Evolutionary conservation across 108 stramenopile genomes (phyloP).

Genomic region (Aurantiochytrium sp.): DNA sequence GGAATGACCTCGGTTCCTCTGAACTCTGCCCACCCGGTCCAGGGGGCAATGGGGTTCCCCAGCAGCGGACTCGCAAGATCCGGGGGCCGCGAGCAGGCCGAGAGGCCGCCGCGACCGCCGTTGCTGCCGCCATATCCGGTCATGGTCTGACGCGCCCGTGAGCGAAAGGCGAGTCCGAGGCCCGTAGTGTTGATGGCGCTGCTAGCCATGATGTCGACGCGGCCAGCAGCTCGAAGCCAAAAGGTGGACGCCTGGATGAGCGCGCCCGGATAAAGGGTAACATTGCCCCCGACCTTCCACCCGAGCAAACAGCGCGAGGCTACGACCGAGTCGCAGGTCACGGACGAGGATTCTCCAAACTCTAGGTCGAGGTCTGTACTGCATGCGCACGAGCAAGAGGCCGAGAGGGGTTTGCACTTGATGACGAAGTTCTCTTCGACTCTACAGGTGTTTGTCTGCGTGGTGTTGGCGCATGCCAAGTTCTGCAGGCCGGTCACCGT

Average conservation of each 20-base stretch:
- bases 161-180: not conserved
- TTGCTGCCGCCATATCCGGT: not conserved
- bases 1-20: not conserved
- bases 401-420: not conserved
- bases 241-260: not conserved
- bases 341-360: not conserved
- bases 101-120: not conserved
- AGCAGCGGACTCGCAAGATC: not conserved
- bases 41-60: not conserved
- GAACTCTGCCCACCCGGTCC: not conserved
- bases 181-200: not conserved
- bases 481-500: too few species aligned
- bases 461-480: too few species aligned
- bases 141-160: not conserved
- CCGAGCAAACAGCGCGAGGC: not conserved
- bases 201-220: not conserved
- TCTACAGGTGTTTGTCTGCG: not conserved
- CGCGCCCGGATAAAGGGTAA: not conserved
- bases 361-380: not conserved
- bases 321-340: not conserved
- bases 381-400: not conserved
- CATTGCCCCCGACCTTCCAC: not conserved
- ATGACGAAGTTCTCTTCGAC: not conserved
- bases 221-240: not conserved
- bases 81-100: not conserved